These are phyloP conservation scores for Globisporangium heterothallicum DNA, from an alignment of 352 stramenopile genomes.

Conservation along the genomic window DNA sequence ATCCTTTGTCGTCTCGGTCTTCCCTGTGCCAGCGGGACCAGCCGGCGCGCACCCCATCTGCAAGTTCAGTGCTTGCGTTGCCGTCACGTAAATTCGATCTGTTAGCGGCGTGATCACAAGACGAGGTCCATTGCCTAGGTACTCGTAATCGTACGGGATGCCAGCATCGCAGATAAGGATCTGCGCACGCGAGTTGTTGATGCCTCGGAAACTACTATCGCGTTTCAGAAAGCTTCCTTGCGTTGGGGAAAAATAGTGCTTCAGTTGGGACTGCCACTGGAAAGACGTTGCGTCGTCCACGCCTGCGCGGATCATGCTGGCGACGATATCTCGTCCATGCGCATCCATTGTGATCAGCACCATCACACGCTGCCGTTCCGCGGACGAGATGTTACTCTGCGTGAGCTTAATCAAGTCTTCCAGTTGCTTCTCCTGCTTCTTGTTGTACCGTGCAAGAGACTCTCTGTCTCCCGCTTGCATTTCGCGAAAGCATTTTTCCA, in stretches of 20 bases:
- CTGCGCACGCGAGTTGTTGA: slow-evolving; percentile 71
- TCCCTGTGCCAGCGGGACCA: slow-evolving; percentile 87
- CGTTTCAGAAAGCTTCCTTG: slow-evolving; percentile 88
- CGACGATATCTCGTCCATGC: slow-evolving; percentile 93
- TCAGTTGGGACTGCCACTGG: slow-evolving; percentile 95
- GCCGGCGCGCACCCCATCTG: slow-evolving; percentile 82
- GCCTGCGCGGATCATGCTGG: slow-evolving; percentile 90
- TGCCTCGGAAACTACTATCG: slow-evolving; percentile 83
- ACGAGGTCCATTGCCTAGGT: slow-evolving; percentile 91
- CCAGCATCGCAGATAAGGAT: slow-evolving; percentile 91
- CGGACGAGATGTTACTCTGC: slow-evolving; percentile 88
- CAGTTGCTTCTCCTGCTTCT: slow-evolving; percentile 90
- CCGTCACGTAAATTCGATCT: slow-evolving; percentile 96
- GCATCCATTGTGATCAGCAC: slow-evolving; percentile 95
- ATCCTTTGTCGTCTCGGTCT: slow-evolving; percentile 96
- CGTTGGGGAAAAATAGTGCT: slow-evolving; percentile 90
- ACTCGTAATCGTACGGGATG: slow-evolving; percentile 96
- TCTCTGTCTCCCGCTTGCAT: slow-evolving; percentile 82
- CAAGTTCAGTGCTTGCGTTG: slow-evolving; percentile 92
- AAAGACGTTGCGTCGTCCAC: slow-evolving; percentile 85
- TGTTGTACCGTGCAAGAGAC: slow-evolving; percentile 88
- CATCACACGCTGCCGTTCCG: slow-evolving; percentile 93
- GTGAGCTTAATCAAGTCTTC: slow-evolving; percentile 92
- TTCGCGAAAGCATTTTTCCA: slow-evolving; percentile 78
- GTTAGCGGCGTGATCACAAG: slow-evolving; percentile 95